phyloP scores from a whole-genome alignment of 768 basidiomycete species.

The Xerocomellus amylosporus region DNA sequence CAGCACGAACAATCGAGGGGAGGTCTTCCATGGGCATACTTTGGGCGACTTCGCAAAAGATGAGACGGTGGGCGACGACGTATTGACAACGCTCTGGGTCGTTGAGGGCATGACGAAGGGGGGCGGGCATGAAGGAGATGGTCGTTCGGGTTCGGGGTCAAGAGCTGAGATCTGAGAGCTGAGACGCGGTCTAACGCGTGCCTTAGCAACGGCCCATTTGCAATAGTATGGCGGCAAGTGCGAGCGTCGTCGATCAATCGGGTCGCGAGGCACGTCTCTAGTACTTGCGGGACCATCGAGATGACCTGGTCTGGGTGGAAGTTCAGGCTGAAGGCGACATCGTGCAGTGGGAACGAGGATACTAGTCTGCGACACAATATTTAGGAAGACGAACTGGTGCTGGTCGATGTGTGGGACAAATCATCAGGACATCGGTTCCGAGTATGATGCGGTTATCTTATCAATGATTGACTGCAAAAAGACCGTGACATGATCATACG shows the following conservation, averaged over 20 bases:
- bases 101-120: slow-evolving; percentile 6
- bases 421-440: neutral
- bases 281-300: neutral
- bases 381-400: neutral
- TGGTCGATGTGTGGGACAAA: neutral
- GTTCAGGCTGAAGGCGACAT: too few relatives aligned
- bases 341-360: too few relatives aligned
- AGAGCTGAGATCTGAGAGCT: too few relatives aligned
- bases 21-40: slow-evolving; percentile 7
- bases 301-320: too few relatives aligned
- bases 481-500: neutral
- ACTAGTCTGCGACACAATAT: neutral
- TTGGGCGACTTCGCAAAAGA: slow-evolving; percentile 8
- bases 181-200: neutral
- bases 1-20: slow-evolving; percentile 7
- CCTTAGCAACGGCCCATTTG: neutral
- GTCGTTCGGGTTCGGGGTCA: neutral
- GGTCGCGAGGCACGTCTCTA: too few relatives aligned
- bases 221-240: too few relatives aligned
- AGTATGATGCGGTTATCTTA: neutral
- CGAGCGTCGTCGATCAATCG: too few relatives aligned
- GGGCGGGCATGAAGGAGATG: slow-evolving; percentile 6
- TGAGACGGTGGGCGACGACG: slow-evolving; percentile 15
- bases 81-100: slow-evolving; percentile 4
- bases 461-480: neutral